Base-by-base conservation (phyloP, 495 filamentous ascomycete species). In the Penicillium cosmopolitanum region DNA sequence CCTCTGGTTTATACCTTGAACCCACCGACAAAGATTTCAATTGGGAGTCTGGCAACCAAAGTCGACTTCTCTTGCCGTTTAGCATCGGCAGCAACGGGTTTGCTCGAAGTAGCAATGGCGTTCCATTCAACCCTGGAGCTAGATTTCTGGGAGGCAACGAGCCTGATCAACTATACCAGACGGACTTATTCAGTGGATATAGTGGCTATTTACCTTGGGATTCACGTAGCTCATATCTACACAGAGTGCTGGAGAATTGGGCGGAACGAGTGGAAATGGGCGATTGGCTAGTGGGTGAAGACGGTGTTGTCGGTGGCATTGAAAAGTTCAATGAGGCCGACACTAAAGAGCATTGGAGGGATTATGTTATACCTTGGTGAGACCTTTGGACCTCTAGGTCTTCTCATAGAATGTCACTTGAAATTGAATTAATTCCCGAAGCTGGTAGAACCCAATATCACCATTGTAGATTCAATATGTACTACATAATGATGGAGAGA, bases 241-340 rank as follows among this genome's bases (percentile, higher is more conserved):
- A 63, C 12, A 55, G 52, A n/a, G 56, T 63, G 2, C 34, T 63
- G 19, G 4, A 25, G 40, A 63, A 47, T 9, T 63, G 56, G 61
- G 61, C 51, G 5, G 52, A 55, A 31, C 28, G 53, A 10, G 56
- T 64, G 13, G 48, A 59, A 40, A 35, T 10, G 40, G 61, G 61
- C 38, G 56, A 59, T 52, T 63, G 48, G 61, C 31, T 56, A 15
- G 53, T 63, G 47, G 28, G 46, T 42, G 52, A 43, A 23, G 42
- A 60, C 16, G 61, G 61, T 5, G 52, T 64, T 42, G 40, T n/a
- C 0, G 61, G 42, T 44, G 61, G 50, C 0, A 64, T 64, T 53
- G 56, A 60, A 0, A 56, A 60, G 6, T 60, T 64, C 42, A 60
- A 53, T 21, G 61, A 64, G 13, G 56, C 61, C 50, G 53, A 64